phyloP scores from a whole-genome alignment of 208 protist species.

The Naegleria gruberi region DNA sequence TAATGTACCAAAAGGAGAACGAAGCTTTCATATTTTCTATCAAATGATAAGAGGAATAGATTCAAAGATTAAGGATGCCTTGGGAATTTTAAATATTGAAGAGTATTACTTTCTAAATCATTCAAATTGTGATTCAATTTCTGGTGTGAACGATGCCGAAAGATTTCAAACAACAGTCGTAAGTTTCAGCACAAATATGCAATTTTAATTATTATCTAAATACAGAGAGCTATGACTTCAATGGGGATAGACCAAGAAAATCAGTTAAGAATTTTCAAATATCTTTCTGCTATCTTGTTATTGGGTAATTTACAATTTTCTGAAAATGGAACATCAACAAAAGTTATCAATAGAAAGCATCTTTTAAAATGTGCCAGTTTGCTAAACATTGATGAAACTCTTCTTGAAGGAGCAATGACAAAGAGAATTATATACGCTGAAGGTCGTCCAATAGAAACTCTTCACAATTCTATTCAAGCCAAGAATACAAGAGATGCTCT shows the following conservation, averaged over 20 bases:
- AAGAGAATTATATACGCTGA: neutral
- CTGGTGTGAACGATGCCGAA: no score
- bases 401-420: neutral
- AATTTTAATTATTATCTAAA: no score
- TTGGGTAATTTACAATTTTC: neutral
- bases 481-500: slow-evolving; percentile 25
- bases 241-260: slow-evolving; percentile 53
- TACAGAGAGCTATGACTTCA: slow-evolving; percentile 44
- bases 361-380: neutral
- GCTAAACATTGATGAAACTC: neutral
- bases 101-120: no score
- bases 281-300: neutral
- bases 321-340: neutral
- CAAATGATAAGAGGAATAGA: slow-evolving; percentile 35
- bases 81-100: neutral
- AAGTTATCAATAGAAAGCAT: neutral
- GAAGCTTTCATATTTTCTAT: slow-evolving; percentile 32
- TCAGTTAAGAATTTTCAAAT: slow-evolving; percentile 33
- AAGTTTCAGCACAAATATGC: no score
- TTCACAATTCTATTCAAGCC: neutral
- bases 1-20: slow-evolving; percentile 9
- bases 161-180: no score
- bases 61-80: slow-evolving; percentile 2
- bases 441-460: neutral
- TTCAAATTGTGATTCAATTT: no score